A percentile compares a stretch with the other conserved stretches of the same genome.
These are phyloP conservation scores for Leptosphaerulina australis DNA, from an alignment of 2,329 filamentous ascomycete genomes.

Conservation along the genomic window DNA sequence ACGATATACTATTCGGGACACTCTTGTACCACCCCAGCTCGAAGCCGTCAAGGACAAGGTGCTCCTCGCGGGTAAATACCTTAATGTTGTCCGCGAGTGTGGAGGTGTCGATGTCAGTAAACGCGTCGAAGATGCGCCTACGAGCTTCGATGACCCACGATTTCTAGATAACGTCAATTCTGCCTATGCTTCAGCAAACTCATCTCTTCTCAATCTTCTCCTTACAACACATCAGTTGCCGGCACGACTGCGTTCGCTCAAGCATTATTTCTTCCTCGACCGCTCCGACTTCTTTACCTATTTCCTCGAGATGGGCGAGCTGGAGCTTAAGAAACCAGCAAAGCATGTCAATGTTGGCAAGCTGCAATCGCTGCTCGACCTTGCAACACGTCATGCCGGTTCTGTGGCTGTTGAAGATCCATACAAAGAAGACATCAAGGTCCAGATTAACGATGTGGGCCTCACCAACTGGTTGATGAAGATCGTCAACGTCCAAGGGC, in stretches of 20 bases:
- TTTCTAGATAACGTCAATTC: constrained; percentile 96
- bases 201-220: constrained; percentile 86
- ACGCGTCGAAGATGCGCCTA: constrained; percentile 84
- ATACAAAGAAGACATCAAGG: constrained; percentile 98
- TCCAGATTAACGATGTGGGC: constrained; percentile 94
- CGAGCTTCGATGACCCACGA: constrained; percentile 85
- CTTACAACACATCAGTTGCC: constrained; percentile 92
- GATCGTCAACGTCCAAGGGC: constrained; percentile 94
- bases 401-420: constrained; percentile 92
- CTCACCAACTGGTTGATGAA: constrained; percentile 93
- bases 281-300: constrained; percentile 98
- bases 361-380: constrained; percentile 91
- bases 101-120: constrained; percentile 94
- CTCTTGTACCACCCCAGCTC: constrained; percentile 89
- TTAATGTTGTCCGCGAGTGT: constrained; percentile 97
- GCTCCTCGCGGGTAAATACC: constrained; percentile 91
- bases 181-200: constrained; percentile 94
- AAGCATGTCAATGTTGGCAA: constrained; percentile 90
- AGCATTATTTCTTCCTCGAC: constrained; percentile 99
- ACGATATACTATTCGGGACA: constrained; percentile 90
- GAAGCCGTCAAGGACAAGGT: constrained; percentile 93
- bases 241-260: constrained; percentile 83
- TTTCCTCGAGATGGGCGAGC: constrained; percentile 88
- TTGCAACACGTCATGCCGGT: constrained; percentile 93
- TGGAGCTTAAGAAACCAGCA: constrained; percentile 88